Base-by-base conservation (phyloP, 768 basidiomycete genomes). In the Gymnopilus dilepis region DNA sequence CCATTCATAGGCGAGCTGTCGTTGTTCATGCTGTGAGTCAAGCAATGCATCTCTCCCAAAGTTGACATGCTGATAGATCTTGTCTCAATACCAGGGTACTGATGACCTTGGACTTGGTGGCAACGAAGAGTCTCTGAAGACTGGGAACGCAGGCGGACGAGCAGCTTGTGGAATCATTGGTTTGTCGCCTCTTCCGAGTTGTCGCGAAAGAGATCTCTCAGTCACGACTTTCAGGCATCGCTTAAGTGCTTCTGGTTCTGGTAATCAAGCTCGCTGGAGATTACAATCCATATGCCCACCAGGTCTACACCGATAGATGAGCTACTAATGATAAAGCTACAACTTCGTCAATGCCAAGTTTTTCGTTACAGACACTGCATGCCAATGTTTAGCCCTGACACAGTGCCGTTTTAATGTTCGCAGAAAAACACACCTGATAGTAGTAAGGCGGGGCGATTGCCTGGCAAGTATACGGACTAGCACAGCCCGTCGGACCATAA, bases 121-220 rank as follows among this genome's bases (percentile, higher is more conserved):
- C 41, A 81, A 89, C 67, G 77, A 83, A 28, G 91, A 92, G 64
- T 90, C 89, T 21, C 76, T 87, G 58, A 91, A 84, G 71, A 94
- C 91, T 3, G 92, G 92, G 8, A 91, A 94, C 69, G 88, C 92
- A 15, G 89, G 89, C 11, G 86, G 79, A 30, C 80, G 91, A 59
- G 82, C 85, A n/a, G 92, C 93, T 12, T 94, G 93, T 69, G 92
- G 92, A 66, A 85, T 94, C 53, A 90, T 94, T 65, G 91, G 90
- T 85, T 43, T 22, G 65, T 33, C 11, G 19, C 11, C 26, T 37
- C 24, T 15, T 53, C 28, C 28, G 24, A 22, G 4, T 28, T 22
- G 21, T 19, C 17, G 22, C 6, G n/a, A 52, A n/a, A n/a, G n/a
- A n/a, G n/a, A n/a, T n/a, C 28, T 21, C 38, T 17, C 28, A 34